phyloP scores from a whole-genome alignment of 768 basidiomycete genomes.

The Tricholoma flavovirens region DNA sequence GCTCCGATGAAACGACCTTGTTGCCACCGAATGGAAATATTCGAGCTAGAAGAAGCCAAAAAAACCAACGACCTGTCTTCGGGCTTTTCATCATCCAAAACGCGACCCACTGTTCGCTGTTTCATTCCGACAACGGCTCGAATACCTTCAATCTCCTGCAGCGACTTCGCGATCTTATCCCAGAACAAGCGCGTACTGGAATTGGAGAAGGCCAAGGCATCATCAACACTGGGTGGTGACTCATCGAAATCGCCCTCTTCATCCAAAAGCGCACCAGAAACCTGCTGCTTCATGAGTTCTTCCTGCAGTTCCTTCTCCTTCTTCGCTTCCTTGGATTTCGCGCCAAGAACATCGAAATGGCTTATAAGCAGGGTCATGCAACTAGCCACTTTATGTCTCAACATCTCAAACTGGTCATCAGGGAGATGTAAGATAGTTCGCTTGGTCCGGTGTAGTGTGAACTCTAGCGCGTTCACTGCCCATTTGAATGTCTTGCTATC shows the following conservation, averaged over 20 bases:
- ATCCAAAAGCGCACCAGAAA: slow-evolving; percentile 35
- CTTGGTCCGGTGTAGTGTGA: slow-evolving; percentile 81
- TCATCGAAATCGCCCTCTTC: slow-evolving; percentile 47
- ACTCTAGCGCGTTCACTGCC: slow-evolving; percentile 96
- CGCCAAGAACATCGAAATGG: slow-evolving; percentile 97
- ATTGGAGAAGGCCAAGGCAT: slow-evolving; percentile 46
- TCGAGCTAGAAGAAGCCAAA: slow-evolving; percentile 92
- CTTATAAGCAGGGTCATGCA: slow-evolving; percentile 97
- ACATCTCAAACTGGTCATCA: slow-evolving; percentile 81
- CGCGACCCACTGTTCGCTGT: slow-evolving; percentile 80
- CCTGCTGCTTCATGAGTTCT: slow-evolving; percentile 48
- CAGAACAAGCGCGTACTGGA: slow-evolving; percentile 68
- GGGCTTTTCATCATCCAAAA: slow-evolving; percentile 87
- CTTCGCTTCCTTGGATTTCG: slow-evolving; percentile 84
- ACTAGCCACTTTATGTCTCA: slow-evolving; percentile 86
- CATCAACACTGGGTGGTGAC: slow-evolving; percentile 29
- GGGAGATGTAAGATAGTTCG: slow-evolving; percentile 88
- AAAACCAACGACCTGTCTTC: slow-evolving; percentile 94
- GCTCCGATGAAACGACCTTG: slow-evolving; percentile 97
- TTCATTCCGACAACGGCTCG: slow-evolving; percentile 59
- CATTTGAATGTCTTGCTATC: slow-evolving; percentile 96
- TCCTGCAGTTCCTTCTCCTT: slow-evolving; percentile 86
- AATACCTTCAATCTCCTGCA: slow-evolving; percentile 60
- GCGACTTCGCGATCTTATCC: slow-evolving; percentile 58
- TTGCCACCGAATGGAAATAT: slow-evolving; percentile 96